These are phyloP conservation scores for Leishmania major DNA, from an alignment of 208 protist species.

Conservation along the genomic window DNA sequence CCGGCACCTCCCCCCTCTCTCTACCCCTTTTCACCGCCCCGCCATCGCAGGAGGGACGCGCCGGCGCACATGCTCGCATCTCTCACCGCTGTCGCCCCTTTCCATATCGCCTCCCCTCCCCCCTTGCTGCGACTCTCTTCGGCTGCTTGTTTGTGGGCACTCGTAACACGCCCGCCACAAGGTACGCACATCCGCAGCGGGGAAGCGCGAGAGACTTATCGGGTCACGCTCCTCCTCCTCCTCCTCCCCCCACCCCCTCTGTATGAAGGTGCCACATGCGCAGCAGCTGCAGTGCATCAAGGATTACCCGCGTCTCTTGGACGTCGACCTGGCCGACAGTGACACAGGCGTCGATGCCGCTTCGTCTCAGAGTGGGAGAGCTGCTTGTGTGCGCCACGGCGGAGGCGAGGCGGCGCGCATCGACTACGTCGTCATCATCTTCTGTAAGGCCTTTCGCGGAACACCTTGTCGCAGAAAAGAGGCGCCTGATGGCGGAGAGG, in stretches of 20 bases:
- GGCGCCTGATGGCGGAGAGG: conserved; percentile 1
- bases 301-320: not conserved
- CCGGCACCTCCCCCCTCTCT: not conserved
- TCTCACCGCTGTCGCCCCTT: not conserved
- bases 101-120: not conserved
- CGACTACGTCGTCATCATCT: not conserved
- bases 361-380: not conserved
- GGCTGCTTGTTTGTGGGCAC: not conserved
- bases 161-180: not conserved
- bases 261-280: not conserved
- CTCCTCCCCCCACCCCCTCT: not conserved
- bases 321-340: not conserved
- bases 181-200: not conserved
- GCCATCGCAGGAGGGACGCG: not conserved
- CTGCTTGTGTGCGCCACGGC: not conserved
- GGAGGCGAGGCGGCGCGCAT: not conserved
- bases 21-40: not conserved
- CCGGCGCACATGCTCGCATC: not conserved
- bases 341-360: too few relatives aligned
- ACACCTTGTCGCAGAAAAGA: not conserved
- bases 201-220: not conserved
- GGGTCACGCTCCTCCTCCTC: not conserved
- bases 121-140: too few relatives aligned
- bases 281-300: not conserved
- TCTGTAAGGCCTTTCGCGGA: not conserved